phyloP scores from a whole-genome alignment of 2,329 filamentous ascomycete species.

The Ceratocystiopsis brevicomis region DNA sequence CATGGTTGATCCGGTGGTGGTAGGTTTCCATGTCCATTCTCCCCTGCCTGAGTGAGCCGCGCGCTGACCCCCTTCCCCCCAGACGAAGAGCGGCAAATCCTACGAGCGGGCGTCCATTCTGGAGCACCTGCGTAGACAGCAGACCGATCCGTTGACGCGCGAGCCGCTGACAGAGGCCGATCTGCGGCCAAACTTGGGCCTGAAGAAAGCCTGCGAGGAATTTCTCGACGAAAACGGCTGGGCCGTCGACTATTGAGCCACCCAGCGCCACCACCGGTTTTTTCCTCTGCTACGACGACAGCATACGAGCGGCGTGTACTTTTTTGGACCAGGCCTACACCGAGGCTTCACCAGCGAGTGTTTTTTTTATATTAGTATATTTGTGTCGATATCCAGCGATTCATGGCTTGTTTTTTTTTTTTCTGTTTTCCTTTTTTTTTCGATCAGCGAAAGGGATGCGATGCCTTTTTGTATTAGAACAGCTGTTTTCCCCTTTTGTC shows the following conservation, averaged over 20 bases:
- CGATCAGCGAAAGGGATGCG: no score
- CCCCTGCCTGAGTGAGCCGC: neutral
- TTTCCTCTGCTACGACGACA: neutral
- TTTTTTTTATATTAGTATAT: no score
- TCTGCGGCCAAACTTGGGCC: slow-evolving; percentile 59
- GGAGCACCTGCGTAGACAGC: slow-evolving; percentile 61
- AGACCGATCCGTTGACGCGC: slow-evolving; percentile 68
- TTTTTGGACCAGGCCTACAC: no score
- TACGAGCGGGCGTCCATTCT: slow-evolving; percentile 77
- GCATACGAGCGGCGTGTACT: no score
- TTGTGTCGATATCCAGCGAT: no score
- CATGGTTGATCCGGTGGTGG: slow-evolving; percentile 51
- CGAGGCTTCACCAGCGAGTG: no score
- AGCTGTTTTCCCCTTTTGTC: no score
- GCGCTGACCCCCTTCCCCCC: neutral
- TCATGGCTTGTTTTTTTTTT: no score
- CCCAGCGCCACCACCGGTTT: neutral
- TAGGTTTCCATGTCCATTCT: slow-evolving; percentile 14
- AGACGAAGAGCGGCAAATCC: slow-evolving; percentile 71
- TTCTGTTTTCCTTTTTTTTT: no score
- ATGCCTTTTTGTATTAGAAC: no score
- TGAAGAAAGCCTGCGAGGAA: slow-evolving; percentile 51
- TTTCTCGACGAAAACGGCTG: slow-evolving; percentile 78
- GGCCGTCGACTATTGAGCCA: slow-evolving; percentile 55
- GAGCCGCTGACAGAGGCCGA: slow-evolving; percentile 51